Base-by-base conservation (phyloP, 2,329 filamentous ascomycete species). In the Periconia sp. region DNA sequence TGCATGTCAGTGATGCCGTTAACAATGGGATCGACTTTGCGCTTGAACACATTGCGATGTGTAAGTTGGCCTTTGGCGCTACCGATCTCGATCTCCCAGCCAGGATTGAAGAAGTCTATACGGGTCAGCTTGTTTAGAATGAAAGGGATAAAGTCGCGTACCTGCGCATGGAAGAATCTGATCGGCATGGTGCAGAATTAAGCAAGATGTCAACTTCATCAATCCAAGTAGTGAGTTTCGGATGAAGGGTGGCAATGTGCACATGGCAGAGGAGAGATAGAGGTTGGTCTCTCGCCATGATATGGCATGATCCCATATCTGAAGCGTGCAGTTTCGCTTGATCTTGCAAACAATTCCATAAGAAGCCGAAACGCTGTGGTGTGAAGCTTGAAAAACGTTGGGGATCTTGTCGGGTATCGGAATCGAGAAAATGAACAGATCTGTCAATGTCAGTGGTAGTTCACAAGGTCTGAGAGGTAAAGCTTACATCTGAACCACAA, bases 1-100 rank as follows among this genome's bases (percentile, higher is more conserved):
- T 83, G 82, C 82, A 85, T 86, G 63, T 87, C 82, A 46, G 81
- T 81, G 58, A 87, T 86, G 47, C 84, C 84, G 62, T 87, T 87
- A 58, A 86, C 83, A 35, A 87, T 83, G 1, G 85, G 84, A 57
- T 86, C 84, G 42, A 87, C 82, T 64, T 85, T 85, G 48, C 83
- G 78, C 45, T 74, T 75, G 74, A 85, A 86, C 9, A 77, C 75
- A 53, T 83, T 83, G 55, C 82, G 79, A 62, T 84, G 82, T 51
- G 81, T 79, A 41, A 85, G 76, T 15, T 75, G 75, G 17, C 84
- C 83, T 59, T 84, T 79, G 50, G 79, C 78, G 13, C 82, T 85
- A 40, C 84, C 84, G 23, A 86, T 81, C 60, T 86, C 84, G 3
- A 82, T 77, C 61, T 86, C 84, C 84, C 84, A 86, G 47, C 81